phyloP scores from a whole-genome alignment of 2,329 filamentous ascomycete species.

The Lachnellula hyalina region DNA sequence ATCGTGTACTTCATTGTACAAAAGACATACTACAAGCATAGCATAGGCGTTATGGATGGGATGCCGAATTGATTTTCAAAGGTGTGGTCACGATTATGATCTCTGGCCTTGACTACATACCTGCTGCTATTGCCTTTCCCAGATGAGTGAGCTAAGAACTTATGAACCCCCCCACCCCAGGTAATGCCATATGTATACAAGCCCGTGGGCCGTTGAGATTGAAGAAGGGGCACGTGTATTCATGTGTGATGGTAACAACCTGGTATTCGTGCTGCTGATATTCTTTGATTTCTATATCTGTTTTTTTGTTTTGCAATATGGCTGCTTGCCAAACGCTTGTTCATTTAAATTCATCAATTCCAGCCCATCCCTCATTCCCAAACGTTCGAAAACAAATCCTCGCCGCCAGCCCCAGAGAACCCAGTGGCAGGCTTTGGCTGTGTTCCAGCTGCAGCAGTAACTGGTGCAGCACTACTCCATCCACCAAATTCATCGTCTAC shows the following conservation, averaged over 20 bases:
- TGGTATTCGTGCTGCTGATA: neutral
- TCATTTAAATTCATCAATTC: neutral
- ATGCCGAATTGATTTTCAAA: neutral
- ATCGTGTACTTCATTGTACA: slow-evolving; percentile 20
- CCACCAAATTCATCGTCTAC: slow-evolving; percentile 95
- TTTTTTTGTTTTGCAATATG: no score
- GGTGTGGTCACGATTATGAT: neutral
- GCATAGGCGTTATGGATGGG: slow-evolving; percentile 26
- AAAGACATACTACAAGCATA: slow-evolving; percentile 26
- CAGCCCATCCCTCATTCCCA: slow-evolving; percentile 59
- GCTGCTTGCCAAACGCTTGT: neutral
- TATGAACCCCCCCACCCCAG: no score
- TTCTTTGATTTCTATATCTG: slow-evolving; percentile 7
- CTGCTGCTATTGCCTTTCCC: no score
- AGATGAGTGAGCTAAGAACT: no score
- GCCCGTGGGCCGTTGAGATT: no score
- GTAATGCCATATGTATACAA: no score
- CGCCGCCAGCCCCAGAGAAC: slow-evolving; percentile 61
- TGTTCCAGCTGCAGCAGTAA: slow-evolving; percentile 38
- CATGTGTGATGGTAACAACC: neutral
- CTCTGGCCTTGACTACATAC: no score
- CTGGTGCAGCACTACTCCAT: slow-evolving; percentile 73
- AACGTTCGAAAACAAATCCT: slow-evolving; percentile 93
- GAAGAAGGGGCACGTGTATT: no score
- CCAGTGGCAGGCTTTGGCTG: slow-evolving; percentile 52